These are phyloP conservation scores for Carex scoparia DNA, from an alignment of 176 grass and related monocot species.

Conservation along the genomic window DNA sequence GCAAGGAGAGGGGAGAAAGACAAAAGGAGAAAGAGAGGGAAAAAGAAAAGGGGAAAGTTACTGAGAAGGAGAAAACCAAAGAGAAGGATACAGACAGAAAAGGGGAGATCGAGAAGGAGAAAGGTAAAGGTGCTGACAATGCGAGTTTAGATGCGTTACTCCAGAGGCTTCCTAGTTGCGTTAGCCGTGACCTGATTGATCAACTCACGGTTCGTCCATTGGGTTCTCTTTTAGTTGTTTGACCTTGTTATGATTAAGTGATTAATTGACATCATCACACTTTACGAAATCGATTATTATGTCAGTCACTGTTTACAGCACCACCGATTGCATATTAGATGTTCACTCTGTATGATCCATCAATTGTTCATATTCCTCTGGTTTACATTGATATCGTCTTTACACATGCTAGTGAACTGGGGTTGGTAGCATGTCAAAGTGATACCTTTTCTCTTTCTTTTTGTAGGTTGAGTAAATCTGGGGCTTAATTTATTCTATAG, in stretches of 20 bases:
- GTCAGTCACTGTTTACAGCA: conserved; percentile 14
- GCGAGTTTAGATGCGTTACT: conserved; percentile 76
- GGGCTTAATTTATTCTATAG: neutral
- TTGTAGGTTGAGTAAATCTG: neutral
- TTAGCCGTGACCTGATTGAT: conserved; percentile 98
- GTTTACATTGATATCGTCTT: neutral
- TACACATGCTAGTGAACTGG: neutral
- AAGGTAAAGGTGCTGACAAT: conserved; percentile 73
- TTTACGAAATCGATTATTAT: conserved; percentile 19
- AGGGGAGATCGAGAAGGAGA: conserved; percentile 85
- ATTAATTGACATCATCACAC: neutral
- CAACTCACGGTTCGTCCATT: conserved; percentile 69
- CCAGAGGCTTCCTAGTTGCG: conserved; percentile 84
- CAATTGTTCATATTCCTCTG: neutral
- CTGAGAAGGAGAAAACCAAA: conserved; percentile 73
- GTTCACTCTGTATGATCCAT: neutral
- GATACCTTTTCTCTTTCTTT: neutral
- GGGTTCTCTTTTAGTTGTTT: conserved; percentile 8
- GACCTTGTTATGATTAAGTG: neutral
- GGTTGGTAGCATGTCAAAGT: neutral
- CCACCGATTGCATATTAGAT: neutral
- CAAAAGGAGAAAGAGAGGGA: conserved; percentile 78
- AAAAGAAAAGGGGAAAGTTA: conserved; percentile 65
- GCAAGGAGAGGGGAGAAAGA: conserved; percentile 62
- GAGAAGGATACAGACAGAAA: conserved; percentile 79